These are phyloP conservation scores for Syncephalastrum monosporum DNA, from an alignment of 371 early-diverging fungal species.

Conservation along the genomic window DNA sequence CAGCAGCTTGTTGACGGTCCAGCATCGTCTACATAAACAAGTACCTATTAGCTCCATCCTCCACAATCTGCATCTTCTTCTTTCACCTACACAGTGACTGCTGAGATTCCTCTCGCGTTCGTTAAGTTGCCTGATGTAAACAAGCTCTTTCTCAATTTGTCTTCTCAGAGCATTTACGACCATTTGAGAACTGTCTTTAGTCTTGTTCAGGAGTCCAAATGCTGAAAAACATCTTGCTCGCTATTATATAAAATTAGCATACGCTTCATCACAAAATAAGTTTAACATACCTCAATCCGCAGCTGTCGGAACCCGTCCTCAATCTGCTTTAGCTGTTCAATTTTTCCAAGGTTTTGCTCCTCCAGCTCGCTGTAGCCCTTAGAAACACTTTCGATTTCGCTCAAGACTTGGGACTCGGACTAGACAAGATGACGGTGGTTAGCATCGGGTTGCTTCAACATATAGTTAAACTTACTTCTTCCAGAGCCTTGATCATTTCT, in stretches of 20 bases:
- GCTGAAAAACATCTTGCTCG: constrained; percentile 75
- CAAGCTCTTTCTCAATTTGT: constrained; percentile 83
- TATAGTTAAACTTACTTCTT: background rate
- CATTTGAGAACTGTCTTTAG: constrained; percentile 60
- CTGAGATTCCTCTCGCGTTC: constrained; percentile 71
- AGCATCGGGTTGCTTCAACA: background rate
- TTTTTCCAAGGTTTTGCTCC: constrained; percentile 75
- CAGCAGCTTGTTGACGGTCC: constrained; percentile 49
- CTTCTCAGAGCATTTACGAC: constrained; percentile 66
- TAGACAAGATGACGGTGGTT: background rate
- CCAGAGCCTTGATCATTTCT: constrained; percentile 1
- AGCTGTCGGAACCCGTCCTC: constrained; percentile 78
- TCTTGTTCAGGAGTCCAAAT: constrained; percentile 65
- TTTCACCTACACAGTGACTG: constrained; percentile 55
- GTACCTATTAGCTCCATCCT: background rate
- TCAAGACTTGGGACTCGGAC: constrained; percentile 57
- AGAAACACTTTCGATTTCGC: constrained; percentile 77
- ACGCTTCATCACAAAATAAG: background rate
- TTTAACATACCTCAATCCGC: constrained; percentile 57
- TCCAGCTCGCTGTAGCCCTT: constrained; percentile 78
- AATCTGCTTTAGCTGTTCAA: constrained; percentile 68
- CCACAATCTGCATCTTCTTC: background rate
- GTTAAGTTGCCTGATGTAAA: constrained; percentile 69
- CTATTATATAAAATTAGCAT: constrained; percentile 13
- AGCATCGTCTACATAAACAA: constrained; percentile 20